phyloP scores from a whole-genome alignment of 192 early-diverging fungal species.

The Geranomyces michiganensis region DNA sequence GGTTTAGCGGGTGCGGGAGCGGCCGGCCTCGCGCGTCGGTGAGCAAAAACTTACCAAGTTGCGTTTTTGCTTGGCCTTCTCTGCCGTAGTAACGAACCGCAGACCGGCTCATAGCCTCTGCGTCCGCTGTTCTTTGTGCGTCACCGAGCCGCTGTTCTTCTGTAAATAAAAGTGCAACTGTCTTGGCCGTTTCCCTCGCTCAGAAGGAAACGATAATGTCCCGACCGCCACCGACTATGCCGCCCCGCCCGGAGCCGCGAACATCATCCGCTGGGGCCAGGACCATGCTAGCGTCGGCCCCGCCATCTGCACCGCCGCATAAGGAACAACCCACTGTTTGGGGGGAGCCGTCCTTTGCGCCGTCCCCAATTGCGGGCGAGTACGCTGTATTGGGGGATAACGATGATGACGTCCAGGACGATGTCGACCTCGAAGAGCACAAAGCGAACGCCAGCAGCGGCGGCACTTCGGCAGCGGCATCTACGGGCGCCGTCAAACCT shows the following conservation, averaged over 20 bases:
- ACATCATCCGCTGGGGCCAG: constrained; percentile 1
- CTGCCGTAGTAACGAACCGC: no score
- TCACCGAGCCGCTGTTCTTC: no score
- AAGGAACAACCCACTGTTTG: neutral
- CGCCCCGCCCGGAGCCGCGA: constrained; percentile 2
- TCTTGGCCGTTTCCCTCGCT: neutral
- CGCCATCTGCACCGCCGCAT: neutral
- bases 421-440: neutral
- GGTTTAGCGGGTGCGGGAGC: no score
- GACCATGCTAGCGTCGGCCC: neutral
- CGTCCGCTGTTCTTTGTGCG: no score
- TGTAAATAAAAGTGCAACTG: neutral
- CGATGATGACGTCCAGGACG: neutral
- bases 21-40: no score
- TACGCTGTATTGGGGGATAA: neutral
- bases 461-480: neutral
- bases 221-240: neutral
- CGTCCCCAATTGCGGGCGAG: neutral
- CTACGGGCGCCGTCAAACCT: neutral
- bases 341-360: neutral
- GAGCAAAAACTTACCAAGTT: no score
- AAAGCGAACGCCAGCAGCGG: neutral
- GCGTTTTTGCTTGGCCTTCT: no score
- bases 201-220: neutral
- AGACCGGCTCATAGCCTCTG: no score